Conservation (phyloP, 2,329 filamentous ascomycete genomes). For the Ploettnerulaceae sp. region DNA sequence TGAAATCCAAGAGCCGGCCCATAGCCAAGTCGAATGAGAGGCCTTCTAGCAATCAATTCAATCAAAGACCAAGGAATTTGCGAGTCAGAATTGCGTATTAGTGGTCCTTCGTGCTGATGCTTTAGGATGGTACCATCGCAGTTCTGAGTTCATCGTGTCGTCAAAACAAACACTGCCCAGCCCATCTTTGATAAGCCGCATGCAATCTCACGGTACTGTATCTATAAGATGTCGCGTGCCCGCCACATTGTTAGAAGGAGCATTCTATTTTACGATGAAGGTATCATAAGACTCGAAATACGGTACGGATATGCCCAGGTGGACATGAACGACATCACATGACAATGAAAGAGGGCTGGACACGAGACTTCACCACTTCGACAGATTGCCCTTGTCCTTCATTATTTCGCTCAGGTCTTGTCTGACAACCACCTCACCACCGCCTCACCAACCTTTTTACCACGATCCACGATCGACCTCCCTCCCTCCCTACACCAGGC, state of each 20-base stretch:
- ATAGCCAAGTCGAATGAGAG: slow-evolving; percentile 17
- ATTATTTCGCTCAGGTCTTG: too few species aligned
- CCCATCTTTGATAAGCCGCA: slow-evolving; percentile 20
- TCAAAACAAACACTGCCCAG: slow-evolving; percentile 12
- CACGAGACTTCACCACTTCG: neutral
- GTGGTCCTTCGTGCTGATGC: slow-evolving; percentile 15
- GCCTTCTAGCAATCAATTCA: slow-evolving; percentile 12
- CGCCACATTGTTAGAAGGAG: neutral
- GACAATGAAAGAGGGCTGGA: neutral
- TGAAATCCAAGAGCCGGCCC: neutral
- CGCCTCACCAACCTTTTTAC: neutral
- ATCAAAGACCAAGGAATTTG: neutral
- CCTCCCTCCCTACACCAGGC: too few species aligned
- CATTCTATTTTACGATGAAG: neutral
- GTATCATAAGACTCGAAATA: neutral
- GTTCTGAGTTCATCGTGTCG: neutral
- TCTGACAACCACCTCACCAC: neutral
- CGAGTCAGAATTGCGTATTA: slow-evolving; percentile 10
- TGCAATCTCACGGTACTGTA: neutral
- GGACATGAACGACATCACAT: slow-evolving; percentile 1
- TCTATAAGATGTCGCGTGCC: too few species aligned
- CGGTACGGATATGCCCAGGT: neutral
- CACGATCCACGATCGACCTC: slow-evolving; percentile 1
- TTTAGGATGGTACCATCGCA: slow-evolving; percentile 19
- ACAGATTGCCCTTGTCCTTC: neutral